A percentile compares a stretch with the other conserved stretches of the same genome.
Conservation (phyloP, 1,284 basidiomycete species). For the Agaricales sp. region DNA sequence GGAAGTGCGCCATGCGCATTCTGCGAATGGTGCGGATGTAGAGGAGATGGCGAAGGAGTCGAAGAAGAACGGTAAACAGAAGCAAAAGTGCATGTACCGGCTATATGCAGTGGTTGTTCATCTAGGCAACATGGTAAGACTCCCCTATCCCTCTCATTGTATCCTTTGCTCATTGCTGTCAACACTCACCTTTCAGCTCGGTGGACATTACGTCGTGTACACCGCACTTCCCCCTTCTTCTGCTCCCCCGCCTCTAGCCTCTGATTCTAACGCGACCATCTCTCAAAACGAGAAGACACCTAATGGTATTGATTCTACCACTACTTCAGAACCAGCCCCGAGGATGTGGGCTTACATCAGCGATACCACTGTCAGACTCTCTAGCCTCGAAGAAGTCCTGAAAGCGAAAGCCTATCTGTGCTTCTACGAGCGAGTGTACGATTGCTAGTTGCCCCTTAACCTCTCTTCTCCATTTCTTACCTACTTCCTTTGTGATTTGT, state of each 20-base stretch:
- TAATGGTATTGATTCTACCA: neutral
- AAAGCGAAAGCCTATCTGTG: conserved; percentile 87
- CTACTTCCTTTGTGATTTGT: no score
- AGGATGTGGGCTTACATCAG: conserved; percentile 89
- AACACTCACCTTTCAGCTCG: conserved; percentile 46
- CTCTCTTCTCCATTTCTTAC: no score
- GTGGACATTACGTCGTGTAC: conserved; percentile 81
- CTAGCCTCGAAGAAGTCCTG: conserved; percentile 80
- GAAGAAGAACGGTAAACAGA: conserved; percentile 26
- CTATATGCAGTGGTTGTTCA: conserved; percentile 86
- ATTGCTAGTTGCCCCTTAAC: neutral
- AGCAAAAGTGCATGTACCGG: conserved; percentile 57
- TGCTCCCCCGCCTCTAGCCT: conserved; percentile 5
- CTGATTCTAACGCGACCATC: conserved; percentile 10
- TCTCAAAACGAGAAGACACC: conserved; percentile 11
- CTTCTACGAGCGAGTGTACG: conserved; percentile 70
- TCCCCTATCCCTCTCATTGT: conserved; percentile 7
- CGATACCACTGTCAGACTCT: conserved; percentile 71
- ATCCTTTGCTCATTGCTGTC: no score
- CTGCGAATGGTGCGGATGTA: no score
- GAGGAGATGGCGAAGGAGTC: neutral
- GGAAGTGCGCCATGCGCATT: no score
- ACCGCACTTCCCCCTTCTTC: conserved; percentile 44
- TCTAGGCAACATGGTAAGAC: conserved; percentile 75
- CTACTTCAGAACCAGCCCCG: conserved; percentile 9